Percentiles rank a stretch among this genome's conserved stretches.
phyloP scores from a whole-genome alignment of 768 basidiomycete genomes.

The Piloderma croceum region DNA sequence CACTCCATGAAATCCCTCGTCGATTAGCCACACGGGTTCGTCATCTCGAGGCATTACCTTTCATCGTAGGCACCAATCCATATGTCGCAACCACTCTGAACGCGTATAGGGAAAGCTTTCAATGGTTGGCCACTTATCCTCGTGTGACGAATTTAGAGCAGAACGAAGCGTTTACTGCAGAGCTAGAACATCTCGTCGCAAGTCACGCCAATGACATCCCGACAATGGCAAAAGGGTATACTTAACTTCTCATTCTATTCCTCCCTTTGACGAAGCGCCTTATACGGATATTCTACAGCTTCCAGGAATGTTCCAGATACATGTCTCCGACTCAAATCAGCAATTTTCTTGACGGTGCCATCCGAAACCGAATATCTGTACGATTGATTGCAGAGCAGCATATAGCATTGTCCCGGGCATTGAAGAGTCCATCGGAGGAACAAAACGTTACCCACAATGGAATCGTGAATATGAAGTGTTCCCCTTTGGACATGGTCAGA shows the following conservation, averaged over 20 bases:
- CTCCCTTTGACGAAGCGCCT: conserved; percentile 7
- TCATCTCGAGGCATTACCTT: conserved; percentile 71
- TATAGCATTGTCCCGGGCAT: conserved; percentile 71
- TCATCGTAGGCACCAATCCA: conserved; percentile 86
- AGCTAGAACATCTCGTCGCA: conserved; percentile 66
- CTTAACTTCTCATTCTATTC: conserved; percentile 6
- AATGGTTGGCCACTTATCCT: conserved; percentile 62
- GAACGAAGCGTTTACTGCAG: conserved; percentile 61
- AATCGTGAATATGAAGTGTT: conserved; percentile 68
- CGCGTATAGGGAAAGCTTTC: conserved; percentile 65
- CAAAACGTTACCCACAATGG: conserved; percentile 48
- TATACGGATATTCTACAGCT: conserved; percentile 37
- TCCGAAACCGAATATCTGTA: conserved; percentile 81
- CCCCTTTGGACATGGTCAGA: conserved; percentile 64
- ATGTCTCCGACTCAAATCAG: conserved; percentile 77
- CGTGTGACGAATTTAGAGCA: conserved; percentile 60
- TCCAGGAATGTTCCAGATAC: conserved; percentile 81
- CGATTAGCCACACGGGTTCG: conserved; percentile 70
- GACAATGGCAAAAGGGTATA: conserved; percentile 82
- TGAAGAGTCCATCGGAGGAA: conserved; percentile 41
- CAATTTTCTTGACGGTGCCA: conserved; percentile 76
- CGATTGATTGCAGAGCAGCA: conserved; percentile 90
- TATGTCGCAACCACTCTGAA: conserved; percentile 70
- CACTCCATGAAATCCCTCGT: conserved; percentile 70
- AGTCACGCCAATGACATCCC: conserved; percentile 85